Base-by-base conservation (phyloP, 495 filamentous ascomycete genomes). In the Oleoguttula mirabilis region DNA sequence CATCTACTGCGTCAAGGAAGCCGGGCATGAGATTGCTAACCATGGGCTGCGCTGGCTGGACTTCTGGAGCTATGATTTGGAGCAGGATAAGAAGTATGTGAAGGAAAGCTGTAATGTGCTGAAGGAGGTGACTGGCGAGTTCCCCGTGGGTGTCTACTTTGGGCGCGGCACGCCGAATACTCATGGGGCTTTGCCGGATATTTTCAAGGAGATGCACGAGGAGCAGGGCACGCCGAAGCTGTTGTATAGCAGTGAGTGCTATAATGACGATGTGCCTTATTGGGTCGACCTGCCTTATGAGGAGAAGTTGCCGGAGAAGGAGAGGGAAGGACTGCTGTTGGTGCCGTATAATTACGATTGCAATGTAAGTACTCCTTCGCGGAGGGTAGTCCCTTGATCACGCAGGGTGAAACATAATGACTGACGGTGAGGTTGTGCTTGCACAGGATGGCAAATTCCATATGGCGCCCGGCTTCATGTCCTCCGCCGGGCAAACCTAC, bases 401-500 rank as follows among this genome's bases (percentile, higher is more conserved):
- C n/a, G n/a, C n/a, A n/a, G n/a, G n/a, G n/a, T n/a, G n/a, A n/a
- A n/a, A n/a, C 7, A 17, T 8, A 17, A 8, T 10, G 10, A 8
- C 5, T 56, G 53, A 56, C 32, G 52, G 53, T 45, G 53, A 56
- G 34, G n/a, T n/a, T n/a, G n/a, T n/a, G n/a, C n/a, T n/a, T n/a
- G n/a, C n/a, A n/a, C n/a, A n/a, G n/a, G 56, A 57, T 25, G 56
- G 54, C 22, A 59, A 59, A 35, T 57, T 59, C 35, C 56, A 59
- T 35, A 59, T 59, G 54, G 50, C 56, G 15, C 55, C 56, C 4
- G 56, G 56, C 8, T 58, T 35, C 32, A 35, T 35, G 32, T 15
- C 32, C 19, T 35, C 32, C 16, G 32, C 32, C 16, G 32, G 54
- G 1, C 51, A 56, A 22, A 40, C 39, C 2, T 59, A 59, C 39